Percentiles rank a stretch among this genome's conserved stretches.
Evolutionary conservation across 352 stramenopile species (phyloP).

Genomic region (Globisporangium okanoganense): DNA sequence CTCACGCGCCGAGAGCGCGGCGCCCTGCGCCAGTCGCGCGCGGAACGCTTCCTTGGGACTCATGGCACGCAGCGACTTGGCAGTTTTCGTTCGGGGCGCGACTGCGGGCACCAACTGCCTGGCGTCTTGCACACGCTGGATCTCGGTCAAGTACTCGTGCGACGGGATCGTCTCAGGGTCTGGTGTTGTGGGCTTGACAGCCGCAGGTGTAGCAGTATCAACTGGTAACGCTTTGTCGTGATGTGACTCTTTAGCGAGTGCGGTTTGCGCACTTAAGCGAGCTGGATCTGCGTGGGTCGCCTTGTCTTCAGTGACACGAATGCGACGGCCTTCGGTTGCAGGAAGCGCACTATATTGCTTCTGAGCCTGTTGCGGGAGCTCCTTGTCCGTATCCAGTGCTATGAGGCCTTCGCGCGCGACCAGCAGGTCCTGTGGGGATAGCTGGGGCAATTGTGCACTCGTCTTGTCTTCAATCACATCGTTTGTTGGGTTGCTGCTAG

Average conservation of each 20-base stretch:
- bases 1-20: background rate
- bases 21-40: conserved; percentile 7
- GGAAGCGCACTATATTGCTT: background rate
- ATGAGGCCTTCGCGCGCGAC: conserved; percentile 2
- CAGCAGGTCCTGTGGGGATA: conserved; percentile 1
- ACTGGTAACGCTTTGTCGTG: background rate
- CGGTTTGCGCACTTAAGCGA: background rate
- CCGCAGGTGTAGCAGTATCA: background rate
- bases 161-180: background rate
- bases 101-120: background rate
- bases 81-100: background rate
- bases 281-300: background rate
- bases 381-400: background rate
- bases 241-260: background rate
- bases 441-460: background rate
- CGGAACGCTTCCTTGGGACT: conserved; percentile 12
- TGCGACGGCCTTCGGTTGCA: background rate
- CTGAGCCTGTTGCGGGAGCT: background rate
- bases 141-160: conserved; percentile 1
- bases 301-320: background rate
- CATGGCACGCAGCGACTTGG: background rate
- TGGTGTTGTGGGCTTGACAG: background rate
- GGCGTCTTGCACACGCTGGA: background rate
- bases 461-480: background rate
- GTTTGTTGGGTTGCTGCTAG: background rate